Evolutionary conservation across 1,284 basidiomycete genomes (phyloP), one percentile per base, ranked within the genome.

Genomic region (Termitomyces sp.): DNA sequence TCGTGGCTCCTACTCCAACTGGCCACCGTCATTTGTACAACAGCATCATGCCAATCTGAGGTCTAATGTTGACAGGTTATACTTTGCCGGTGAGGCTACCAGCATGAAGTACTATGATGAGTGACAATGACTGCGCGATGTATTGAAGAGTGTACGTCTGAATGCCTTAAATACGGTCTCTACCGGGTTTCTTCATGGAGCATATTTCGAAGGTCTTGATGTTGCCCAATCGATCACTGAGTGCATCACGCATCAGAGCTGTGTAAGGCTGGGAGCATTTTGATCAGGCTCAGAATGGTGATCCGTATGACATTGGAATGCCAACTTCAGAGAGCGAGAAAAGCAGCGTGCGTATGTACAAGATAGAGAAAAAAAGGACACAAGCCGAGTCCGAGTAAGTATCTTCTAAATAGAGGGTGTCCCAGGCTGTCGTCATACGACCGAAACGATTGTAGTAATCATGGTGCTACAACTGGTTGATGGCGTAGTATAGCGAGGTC

Each of bases 1-100:
- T 67, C 76, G 82, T 10, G 86, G 86, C 2, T 80, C 83, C 6
- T 88, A 84, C 63, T 83, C 81, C 13, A 88, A 86, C 59, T 87
- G 84, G 83, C 84, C 84, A 0, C 72, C 83, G 1, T 73, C 77
- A 5, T 83, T 84, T 60, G 66, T 78, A 24, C 73, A 71, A 9
- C 73, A 73, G 28, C 80, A 85, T 54, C 77, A 82, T 19, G 69
- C 73, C 10, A 84, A 86, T 61, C 61, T 87, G 50, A 72, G 81
- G 31, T 81, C 81, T 9, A 81, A 79, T n/a, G 70, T 86, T 5
- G 70, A 72, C 10, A 70, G 74, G 33, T 67, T 87, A 8, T 84
- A 79, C 75, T 87, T 86, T 61, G 81, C 83, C 1, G 84, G 84
- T 3, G 84, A 87, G 65, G 82, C 80, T 4, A 83, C 79, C 9